phyloP scores from a whole-genome alignment of 148 eudicot genomes.

The Heliosperma pusillum region DNA sequence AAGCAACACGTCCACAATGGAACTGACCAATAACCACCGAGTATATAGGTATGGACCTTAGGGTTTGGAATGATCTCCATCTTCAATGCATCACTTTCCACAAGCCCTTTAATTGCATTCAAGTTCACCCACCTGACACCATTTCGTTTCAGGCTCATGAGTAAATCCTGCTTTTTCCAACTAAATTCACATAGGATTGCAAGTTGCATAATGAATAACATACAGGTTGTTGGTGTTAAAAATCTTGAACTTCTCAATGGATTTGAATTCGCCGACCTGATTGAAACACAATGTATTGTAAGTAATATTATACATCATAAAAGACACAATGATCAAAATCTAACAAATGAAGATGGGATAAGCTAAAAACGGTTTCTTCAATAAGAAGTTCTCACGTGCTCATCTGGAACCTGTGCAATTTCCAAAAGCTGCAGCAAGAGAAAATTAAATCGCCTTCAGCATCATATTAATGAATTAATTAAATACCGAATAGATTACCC shows the following conservation, averaged over 20 bases:
- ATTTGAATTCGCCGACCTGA: conserved; percentile 93
- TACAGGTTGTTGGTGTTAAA: conserved; percentile 99
- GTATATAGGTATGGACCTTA: conserved; percentile 45
- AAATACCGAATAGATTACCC: neutral
- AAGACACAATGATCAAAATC: neutral
- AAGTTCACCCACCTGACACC: conserved; percentile 85
- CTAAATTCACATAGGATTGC: neutral
- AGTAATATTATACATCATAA: conserved; percentile 6
- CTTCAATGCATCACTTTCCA: conserved; percentile 81
- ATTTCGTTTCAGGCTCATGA: conserved; percentile 3
- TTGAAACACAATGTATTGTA: conserved; percentile 21
- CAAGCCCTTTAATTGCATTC: conserved; percentile 83
- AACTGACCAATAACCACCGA: neutral
- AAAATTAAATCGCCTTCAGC: conserved; percentile 18
- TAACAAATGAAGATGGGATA: neutral
- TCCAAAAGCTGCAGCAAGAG: conserved; percentile 79
- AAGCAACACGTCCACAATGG: neutral
- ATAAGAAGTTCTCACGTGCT: conserved; percentile 53
- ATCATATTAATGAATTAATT: neutral
- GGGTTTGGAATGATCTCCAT: conserved; percentile 99
- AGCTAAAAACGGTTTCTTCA: neutral
- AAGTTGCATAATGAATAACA: conserved; percentile 23
- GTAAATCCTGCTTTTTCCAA: neutral
- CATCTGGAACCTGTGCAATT: conserved; percentile 96
- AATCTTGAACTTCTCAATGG: conserved; percentile 98